phyloP scores from a whole-genome alignment of 225 moss, liverwort and hornwort species.

The Marchantia polymorpha region DNA sequence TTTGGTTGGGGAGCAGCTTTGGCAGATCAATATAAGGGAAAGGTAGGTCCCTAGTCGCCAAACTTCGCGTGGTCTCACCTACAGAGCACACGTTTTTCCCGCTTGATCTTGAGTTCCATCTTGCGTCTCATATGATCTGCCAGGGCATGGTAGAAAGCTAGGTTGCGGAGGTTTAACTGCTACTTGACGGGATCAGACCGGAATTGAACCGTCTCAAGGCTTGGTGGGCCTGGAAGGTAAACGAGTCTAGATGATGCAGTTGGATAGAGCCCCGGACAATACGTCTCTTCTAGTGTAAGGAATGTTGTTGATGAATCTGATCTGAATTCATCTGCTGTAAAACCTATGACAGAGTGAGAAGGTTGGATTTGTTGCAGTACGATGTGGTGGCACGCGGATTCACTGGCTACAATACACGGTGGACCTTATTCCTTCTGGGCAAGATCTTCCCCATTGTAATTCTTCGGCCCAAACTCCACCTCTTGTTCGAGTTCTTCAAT shows the following conservation, averaged over 20 bases:
- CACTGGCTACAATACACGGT: slow-evolving; percentile 51
- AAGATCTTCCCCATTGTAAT: slow-evolving; percentile 51
- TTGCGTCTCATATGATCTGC: background rate
- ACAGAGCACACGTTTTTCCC: background rate
- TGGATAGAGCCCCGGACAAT: background rate
- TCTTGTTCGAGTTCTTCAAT: background rate
- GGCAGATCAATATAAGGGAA: slow-evolving; percentile 29
- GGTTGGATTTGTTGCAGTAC: slow-evolving; percentile 37
- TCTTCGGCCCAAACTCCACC: background rate
- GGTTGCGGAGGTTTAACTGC: background rate
- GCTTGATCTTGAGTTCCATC: background rate
- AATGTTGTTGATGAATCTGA: background rate
- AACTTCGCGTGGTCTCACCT: background rate
- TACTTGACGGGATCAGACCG: background rate
- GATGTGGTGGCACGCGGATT: slow-evolving; percentile 58
- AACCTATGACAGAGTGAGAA: slow-evolving; percentile 15
- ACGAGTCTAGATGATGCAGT: background rate
- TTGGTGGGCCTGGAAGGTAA: background rate
- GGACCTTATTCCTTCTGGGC: slow-evolving; percentile 42
- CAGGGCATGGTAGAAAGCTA: background rate
- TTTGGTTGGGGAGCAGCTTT: slow-evolving; percentile 37
- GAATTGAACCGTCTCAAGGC: background rate
- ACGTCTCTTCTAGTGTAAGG: background rate
- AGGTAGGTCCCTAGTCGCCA: slow-evolving; percentile 15
- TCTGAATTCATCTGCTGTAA: background rate